Percentiles rank a stretch among this genome's conserved stretches.
phyloP scores from a whole-genome alignment of 2,329 filamentous ascomycete genomes.

The Westerdykella aurantiaca region DNA sequence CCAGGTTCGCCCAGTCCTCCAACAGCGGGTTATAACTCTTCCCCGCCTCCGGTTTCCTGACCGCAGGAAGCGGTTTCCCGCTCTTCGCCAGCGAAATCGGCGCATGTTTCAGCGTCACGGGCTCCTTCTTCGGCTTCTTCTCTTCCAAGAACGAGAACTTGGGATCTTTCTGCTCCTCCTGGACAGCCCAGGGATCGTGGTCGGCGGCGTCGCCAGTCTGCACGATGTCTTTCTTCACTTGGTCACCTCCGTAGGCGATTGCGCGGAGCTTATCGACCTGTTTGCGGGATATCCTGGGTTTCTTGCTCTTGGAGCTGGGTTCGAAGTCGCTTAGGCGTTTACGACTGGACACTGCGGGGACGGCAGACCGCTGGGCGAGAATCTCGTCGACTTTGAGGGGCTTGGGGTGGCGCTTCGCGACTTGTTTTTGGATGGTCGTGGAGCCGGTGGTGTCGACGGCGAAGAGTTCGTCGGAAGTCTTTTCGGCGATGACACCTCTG shows the following conservation, averaged over 20 bases:
- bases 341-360: conserved; percentile 70
- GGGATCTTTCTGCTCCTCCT: conserved; percentile 46
- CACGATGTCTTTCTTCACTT: conserved; percentile 44
- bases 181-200: conserved; percentile 74
- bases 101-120: conserved; percentile 66
- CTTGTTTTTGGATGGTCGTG: conserved; percentile 56
- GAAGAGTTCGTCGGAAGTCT: conserved; percentile 78
- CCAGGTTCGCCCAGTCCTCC: conserved; percentile 73
- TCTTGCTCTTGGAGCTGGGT: conserved; percentile 62
- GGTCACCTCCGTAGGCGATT: conserved; percentile 67
- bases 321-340: conserved; percentile 74
- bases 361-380: conserved; percentile 72
- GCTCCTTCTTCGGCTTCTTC: conserved; percentile 61
- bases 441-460: conserved; percentile 72
- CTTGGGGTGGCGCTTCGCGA: conserved; percentile 62
- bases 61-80: conserved; percentile 72
- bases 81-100: conserved; percentile 77
- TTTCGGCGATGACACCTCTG: conserved; percentile 82
- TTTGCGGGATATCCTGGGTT: conserved; percentile 76
- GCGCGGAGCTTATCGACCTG: conserved; percentile 73
- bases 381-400: conserved; percentile 87
- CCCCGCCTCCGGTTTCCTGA: conserved; percentile 71
- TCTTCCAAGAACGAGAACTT: conserved; percentile 62
- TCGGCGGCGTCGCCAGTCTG: conserved; percentile 52
- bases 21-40: conserved; percentile 92